A percentile compares a stretch with the other conserved stretches of the same genome.
Evolutionary conservation across 2,329 filamentous ascomycete genomes (phyloP).

Genomic region (Aureobasidium sp.): DNA sequence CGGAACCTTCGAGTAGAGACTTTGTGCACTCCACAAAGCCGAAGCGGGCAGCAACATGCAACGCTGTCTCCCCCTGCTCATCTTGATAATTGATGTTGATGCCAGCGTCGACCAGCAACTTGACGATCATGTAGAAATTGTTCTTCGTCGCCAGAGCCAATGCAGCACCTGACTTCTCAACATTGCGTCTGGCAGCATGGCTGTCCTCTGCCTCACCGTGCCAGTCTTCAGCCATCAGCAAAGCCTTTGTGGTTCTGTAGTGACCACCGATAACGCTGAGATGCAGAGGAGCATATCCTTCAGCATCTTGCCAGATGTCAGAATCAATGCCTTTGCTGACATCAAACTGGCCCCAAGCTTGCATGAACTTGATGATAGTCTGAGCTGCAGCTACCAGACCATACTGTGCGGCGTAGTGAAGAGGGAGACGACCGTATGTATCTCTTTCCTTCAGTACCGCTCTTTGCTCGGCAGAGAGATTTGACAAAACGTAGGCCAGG

Average conservation of each 20-base stretch:
- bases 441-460: constrained; percentile 60
- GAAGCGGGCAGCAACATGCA: constrained; percentile 86
- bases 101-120: constrained; percentile 78
- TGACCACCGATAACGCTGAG: constrained; percentile 89
- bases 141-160: constrained; percentile 80
- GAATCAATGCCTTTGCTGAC: constrained; percentile 80
- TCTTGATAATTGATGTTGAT: constrained; percentile 93
- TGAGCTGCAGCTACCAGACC: constrained; percentile 88
- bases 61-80: constrained; percentile 76
- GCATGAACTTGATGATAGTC: constrained; percentile 79
- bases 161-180: constrained; percentile 78
- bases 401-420: constrained; percentile 93
- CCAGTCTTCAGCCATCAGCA: constrained; percentile 76
- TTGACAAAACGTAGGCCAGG: constrained; percentile 54
- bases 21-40: constrained; percentile 73
- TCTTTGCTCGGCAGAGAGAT: constrained; percentile 59
- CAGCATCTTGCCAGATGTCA: constrained; percentile 79
- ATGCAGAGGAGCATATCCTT: constrained; percentile 85
- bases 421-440: constrained; percentile 69
- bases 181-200: constrained; percentile 54
- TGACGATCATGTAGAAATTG: constrained; percentile 76
- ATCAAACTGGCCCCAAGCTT: constrained; percentile 80
- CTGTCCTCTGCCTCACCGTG: constrained; percentile 50
- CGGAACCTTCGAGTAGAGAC: constrained; percentile 62
- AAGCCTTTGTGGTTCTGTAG: constrained; percentile 68